Base-by-base conservation (phyloP, 2,329 filamentous ascomycete species). In the Periconia macrospinosa region DNA sequence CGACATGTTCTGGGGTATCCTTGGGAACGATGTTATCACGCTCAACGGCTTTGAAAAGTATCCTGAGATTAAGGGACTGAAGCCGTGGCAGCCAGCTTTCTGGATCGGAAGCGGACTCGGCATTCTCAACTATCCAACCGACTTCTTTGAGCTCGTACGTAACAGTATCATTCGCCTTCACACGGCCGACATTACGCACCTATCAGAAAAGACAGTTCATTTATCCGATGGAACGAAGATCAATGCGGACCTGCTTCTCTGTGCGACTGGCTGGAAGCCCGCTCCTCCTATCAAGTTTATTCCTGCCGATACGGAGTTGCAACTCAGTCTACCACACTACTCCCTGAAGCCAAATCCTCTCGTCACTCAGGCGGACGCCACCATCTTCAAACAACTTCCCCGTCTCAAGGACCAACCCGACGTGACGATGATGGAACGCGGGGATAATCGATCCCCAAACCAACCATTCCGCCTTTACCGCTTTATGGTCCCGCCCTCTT, bases 101-200 rank as follows among this genome's bases (percentile, higher is more conserved):
- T 88, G 81, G 77, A 80, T 82, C 13, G 84, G 81, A 0, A 79
- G 77, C 1, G 78, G 78, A 1, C 76, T 86, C 19, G 80, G 82
- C 37, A 83, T 87, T 15, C 73, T 86, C 46, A 88, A 87, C 63
- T 88, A 84, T 61, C 75, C 76, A 0, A 75, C 73, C 9, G 76
- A 83, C 56, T 79, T 88, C 60, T 83, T 86, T 62, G 79, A 83
- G 13, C 72, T 84, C 9, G 76, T 89, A 7, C 76, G 76, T 19
- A 70, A 76, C 17, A 81, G 81, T 2, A 76, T 73, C 15, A 80
- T 87, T 30, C 72, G 74, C 11, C 76, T 88, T 0, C 80, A 86
- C 50, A 70, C 85, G 8, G 78, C 79, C 20, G 82, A 87, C 52
- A 78, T 88, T 11, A 69, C 70, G 6, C 71, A 72, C 30, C 75